Evolutionary conservation across 2,329 filamentous ascomycete genomes (phyloP), one percentile per base, ranked within the genome.

Genomic region (Aspergillus pseudoviridinutans): DNA sequence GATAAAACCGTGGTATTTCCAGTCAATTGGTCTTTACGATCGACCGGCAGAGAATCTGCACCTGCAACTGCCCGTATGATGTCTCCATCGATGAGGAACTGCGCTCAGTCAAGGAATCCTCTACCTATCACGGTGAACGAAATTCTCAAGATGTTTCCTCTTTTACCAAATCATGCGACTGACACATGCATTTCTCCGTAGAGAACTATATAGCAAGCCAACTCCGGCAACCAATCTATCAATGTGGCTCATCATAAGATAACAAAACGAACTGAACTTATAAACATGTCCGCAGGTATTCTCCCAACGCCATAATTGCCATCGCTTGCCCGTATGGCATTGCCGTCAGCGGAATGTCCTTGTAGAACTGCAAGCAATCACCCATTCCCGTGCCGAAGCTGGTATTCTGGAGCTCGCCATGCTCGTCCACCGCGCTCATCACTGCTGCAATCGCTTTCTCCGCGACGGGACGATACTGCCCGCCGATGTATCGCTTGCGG

Each of bases 261-360:
- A 17, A 38, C 14, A n/a, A 49, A 50, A 50, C 14, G 8, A 22
- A 51, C 29, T 10, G 27, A 20, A 27, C 20, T 20, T 56, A 83
- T 41, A 82, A 74, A 59, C 83, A 88, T 32, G 80, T 81, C 50
- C 88, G 80, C 72, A 90, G 69, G 64, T 88, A 89, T 74, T 93
- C 90, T 0, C 88, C 88, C 61, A 92, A 71, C 0, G 88, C 86
- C 86, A 92, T 91, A 61, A 92, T 91, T 0, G 88, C 89, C 89
- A 92, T 92, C 0, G 89, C 88, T 71, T 92, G 90, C 0, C 90
- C 90, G 66, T 92, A 92, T 6, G 89, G 90, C 90, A 92, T 93
- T 64, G 87, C 88, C 2, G 90, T 93, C 60, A 87, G 75, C 1
- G 86, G 82, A 57, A 93, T 92, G 61, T 90, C 83, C 72, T 88